Conservation (phyloP, 768 basidiomycete species). For the Auricularia cornea region DNA sequence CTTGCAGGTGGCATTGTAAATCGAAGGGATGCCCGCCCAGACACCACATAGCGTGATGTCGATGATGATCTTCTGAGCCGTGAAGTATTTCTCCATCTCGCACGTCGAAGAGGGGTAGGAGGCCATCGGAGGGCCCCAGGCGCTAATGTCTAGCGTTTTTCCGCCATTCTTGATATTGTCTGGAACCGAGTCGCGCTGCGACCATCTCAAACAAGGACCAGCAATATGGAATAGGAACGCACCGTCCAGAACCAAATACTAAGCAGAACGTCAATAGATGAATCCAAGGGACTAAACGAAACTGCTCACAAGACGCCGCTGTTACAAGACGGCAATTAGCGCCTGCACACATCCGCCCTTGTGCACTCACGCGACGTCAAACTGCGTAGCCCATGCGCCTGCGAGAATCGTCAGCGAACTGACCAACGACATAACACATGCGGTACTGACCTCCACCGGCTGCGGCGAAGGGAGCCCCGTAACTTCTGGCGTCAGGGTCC, state of each 20-base stretch:
- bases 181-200: too few species aligned
- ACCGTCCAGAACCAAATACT: not conserved
- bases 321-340: not conserved
- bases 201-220: too few species aligned
- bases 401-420: constrained; percentile 46
- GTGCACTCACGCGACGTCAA: constrained; percentile 35
- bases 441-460: not conserved
- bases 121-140: constrained; percentile 42
- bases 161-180: too few species aligned
- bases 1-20: not conserved
- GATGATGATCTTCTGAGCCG: constrained; percentile 33
- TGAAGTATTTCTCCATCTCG: constrained; percentile 38
- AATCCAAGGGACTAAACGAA: constrained; percentile 17
- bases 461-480: not conserved
- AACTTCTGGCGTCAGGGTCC: not conserved
- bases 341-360: not conserved
- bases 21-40: not conserved
- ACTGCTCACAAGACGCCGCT: constrained; percentile 38
- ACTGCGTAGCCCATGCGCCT: constrained; percentile 62
- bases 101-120: constrained; percentile 33
- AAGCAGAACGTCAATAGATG: not conserved
- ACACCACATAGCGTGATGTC: not conserved
- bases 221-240: not conserved
- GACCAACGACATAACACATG: not conserved
- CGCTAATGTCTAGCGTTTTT: constrained; percentile 23